A percentile compares a stretch with the other conserved stretches of the same genome.
These are phyloP conservation scores for Capsicum rhomboideum DNA, from an alignment of 257 asterid species.

Conservation along the genomic window DNA sequence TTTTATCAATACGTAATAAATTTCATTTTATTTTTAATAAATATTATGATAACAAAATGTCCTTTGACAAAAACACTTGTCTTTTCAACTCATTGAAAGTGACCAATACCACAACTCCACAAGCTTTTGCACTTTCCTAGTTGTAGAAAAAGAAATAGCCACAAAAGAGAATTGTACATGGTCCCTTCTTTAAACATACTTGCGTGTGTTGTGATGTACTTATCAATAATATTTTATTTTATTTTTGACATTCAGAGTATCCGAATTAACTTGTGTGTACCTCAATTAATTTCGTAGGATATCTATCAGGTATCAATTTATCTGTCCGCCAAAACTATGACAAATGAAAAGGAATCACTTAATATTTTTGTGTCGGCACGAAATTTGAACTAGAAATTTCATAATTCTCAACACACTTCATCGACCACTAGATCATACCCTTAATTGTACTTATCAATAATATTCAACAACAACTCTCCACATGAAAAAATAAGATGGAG, in stretches of 20 bases:
- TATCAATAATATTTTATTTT: neutral
- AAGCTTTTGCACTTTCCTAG: neutral
- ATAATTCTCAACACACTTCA: neutral
- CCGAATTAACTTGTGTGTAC: fast-evolving
- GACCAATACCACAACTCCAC: neutral
- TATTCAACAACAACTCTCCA: neutral
- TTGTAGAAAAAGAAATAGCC: neutral
- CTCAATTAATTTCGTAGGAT: neutral
- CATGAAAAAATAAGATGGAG: neutral
- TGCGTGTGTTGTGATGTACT: neutral
- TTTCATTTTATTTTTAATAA: neutral
- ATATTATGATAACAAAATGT: neutral
- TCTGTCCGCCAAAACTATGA: neutral
- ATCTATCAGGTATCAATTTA: neutral
- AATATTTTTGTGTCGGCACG: neutral
- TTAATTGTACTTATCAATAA: neutral
- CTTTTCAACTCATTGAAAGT: neutral
- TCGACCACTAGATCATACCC: neutral
- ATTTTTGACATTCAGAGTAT: neutral
- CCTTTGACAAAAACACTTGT: neutral
- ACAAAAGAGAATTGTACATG: neutral
- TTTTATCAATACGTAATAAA: neutral
- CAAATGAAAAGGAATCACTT: neutral
- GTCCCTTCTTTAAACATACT: neutral
- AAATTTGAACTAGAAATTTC: neutral